Conservation (phyloP, 345 rosid species). For the Brassica cretica region DNA sequence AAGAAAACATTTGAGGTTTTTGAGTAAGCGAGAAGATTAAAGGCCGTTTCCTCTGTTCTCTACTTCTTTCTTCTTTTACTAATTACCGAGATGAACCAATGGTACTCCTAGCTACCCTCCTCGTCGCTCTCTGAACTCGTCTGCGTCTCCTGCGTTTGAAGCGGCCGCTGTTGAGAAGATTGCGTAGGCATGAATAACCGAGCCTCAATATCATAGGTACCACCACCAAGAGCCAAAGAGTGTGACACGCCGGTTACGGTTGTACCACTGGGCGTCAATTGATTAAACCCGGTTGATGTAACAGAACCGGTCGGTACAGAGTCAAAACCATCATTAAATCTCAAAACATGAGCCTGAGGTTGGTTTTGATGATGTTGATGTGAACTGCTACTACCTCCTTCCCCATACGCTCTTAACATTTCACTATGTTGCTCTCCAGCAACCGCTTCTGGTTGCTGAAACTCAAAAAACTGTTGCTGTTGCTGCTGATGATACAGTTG, state of each 20-base stretch:
- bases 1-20: neutral
- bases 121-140: conserved; percentile 56
- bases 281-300: conserved; percentile 46
- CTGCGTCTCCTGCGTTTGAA: neutral
- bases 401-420: conserved; percentile 53
- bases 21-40: conserved; percentile 23
- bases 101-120: conserved; percentile 15
- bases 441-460: conserved; percentile 56
- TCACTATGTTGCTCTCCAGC: conserved; percentile 59
- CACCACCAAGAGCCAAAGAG: conserved; percentile 52
- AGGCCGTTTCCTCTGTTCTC: neutral
- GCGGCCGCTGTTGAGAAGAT: too few relatives aligned
- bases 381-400: conserved; percentile 22
- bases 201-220: conserved; percentile 48
- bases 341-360: conserved; percentile 47
- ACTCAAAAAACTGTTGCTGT: conserved; percentile 46
- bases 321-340: conserved; percentile 46
- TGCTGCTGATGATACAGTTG: conserved; percentile 21
- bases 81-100: conserved; percentile 44
- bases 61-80: neutral
- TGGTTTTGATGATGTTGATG: conserved; percentile 47
- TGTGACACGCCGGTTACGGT: conserved; percentile 41
- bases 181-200: conserved; percentile 14
- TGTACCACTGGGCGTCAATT: conserved; percentile 30
- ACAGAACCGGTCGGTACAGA: conserved; percentile 39